Conservation (phyloP, 2,329 filamentous ascomycete species). For the Cordyceps pruinosa region DNA sequence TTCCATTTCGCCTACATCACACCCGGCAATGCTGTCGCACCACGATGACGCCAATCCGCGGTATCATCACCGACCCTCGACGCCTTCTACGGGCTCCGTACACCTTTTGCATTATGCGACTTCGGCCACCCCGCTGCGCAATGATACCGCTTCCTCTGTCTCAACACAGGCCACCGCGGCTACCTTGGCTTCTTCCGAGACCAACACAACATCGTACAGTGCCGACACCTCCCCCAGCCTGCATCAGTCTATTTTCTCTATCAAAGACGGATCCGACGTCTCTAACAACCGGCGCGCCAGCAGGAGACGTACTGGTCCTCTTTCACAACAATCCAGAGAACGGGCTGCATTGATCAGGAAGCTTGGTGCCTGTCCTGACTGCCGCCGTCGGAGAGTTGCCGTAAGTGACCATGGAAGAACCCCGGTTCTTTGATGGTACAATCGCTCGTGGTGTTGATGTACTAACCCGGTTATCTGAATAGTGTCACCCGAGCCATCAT, state of each 20-base stretch:
- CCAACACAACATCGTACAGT: conserved; percentile 21
- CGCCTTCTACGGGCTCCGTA: conserved; percentile 21
- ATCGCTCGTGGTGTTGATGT: neutral
- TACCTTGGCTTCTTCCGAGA: conserved; percentile 29
- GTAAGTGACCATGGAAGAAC: conserved; percentile 35
- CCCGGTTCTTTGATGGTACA: neutral
- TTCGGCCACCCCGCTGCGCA: conserved; percentile 18
- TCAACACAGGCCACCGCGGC: conserved; percentile 40
- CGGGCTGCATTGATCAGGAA: conserved; percentile 54
- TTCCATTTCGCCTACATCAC: conserved; percentile 12
- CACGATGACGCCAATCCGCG: conserved; percentile 4
- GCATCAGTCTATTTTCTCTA: conserved; percentile 47
- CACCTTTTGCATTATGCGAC: conserved; percentile 23
- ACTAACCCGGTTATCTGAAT: conserved; percentile 5
- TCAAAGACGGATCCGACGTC: conserved; percentile 49
- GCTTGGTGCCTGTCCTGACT: conserved; percentile 50
- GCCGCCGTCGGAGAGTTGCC: conserved; percentile 49
- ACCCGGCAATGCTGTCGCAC: conserved; percentile 7
- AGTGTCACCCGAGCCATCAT: conserved; percentile 55
- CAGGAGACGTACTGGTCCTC: conserved; percentile 51
- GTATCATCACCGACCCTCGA: conserved; percentile 11
- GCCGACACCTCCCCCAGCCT: conserved; percentile 43
- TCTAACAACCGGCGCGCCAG: conserved; percentile 47
- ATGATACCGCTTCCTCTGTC: conserved; percentile 47
- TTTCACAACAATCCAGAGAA: conserved; percentile 51